Conservation (phyloP, 768 basidiomycete species). For the Tricholoma hemisulphureum region DNA sequence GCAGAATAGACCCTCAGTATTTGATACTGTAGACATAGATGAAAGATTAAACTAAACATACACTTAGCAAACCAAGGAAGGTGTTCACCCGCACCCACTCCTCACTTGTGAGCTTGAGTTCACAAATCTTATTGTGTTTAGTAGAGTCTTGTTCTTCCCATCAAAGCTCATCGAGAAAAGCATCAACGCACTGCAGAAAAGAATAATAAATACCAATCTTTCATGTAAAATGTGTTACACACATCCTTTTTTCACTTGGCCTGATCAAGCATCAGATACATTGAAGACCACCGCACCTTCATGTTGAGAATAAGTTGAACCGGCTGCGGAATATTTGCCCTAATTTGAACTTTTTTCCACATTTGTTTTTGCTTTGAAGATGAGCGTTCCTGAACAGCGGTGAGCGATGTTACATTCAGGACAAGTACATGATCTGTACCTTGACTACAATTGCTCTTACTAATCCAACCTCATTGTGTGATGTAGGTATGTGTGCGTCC, state of each 20-base stretch:
- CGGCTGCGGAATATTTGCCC: not conserved
- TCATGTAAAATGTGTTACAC: not conserved
- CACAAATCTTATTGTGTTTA: constrained; percentile 22
- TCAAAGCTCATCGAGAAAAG: constrained; percentile 23
- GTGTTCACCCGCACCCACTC: too few species aligned
- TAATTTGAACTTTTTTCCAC: constrained; percentile 15
- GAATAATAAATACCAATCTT: not conserved
- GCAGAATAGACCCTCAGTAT: too few species aligned
- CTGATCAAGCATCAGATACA: not conserved
- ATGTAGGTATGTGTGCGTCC: constrained; percentile 16
- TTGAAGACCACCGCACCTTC: not conserved
- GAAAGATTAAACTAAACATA: not conserved
- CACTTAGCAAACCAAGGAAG: too few species aligned
- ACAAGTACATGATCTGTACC: not conserved
- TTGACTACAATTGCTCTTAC: not conserved
- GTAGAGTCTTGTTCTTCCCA: constrained; percentile 21
- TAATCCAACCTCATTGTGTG: constrained; percentile 22
- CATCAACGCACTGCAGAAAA: constrained; percentile 19
- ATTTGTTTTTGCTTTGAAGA: constrained; percentile 1
- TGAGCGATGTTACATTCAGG: not conserved
- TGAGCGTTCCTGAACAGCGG: not conserved
- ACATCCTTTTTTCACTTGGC: constrained; percentile 1
- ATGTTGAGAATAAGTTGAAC: too few species aligned
- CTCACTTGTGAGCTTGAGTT: constrained; percentile 17
- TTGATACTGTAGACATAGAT: not conserved